Base-by-base conservation (phyloP, 176 grass and related monocot genomes). In the Bothriochloa decipiens region DNA sequence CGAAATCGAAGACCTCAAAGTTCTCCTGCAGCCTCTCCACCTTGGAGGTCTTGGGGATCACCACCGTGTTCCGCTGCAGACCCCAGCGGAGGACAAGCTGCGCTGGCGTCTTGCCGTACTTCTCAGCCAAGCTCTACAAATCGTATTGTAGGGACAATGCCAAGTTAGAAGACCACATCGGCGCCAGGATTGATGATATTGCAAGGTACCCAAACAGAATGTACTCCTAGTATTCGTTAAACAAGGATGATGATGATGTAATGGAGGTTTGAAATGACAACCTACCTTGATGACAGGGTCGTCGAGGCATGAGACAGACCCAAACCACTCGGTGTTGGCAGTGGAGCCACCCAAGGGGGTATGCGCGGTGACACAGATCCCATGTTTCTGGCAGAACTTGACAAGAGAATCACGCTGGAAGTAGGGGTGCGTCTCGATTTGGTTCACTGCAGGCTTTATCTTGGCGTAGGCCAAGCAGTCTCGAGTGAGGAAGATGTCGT, bases 301-400 rank as follows among this genome's bases (percentile, higher is more conserved):
- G 18, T 93, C 93, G 0, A 98, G 91, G 85, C 96, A 98, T 4
- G 96, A 98, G 58, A 95, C 47, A 0, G 95, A 69, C 22, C 96
- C 91, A 7, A 95, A 95, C 96, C 87, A 95, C 80, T 95, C 93
- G 0, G 93, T 78, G 47, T 98, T 98, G 32, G 96, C 91, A 67
- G 89, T 82, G 40, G 93, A 90, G 12, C 96, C 96, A 12, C 96
- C 91, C 33, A 95, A 68, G n/a, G 96, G 91, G 20, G 96, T 98
- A 20, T 98, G 93, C 4, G 96, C 96, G 3, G 96, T 98, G 47
- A 95, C 87, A 2, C 83, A 93, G 79, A 98, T 91, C 22, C 87
- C 91, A 29, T 98, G 93, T 74, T 95, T 98, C 82, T 98, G 96
- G 90, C 93, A 98, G 86, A 98, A 98, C 86, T 92, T 98, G 23